Percentiles rank a stretch among this genome's conserved stretches.
phyloP scores from a whole-genome alignment of 768 basidiomycete species.

The Boletus edulis region DNA sequence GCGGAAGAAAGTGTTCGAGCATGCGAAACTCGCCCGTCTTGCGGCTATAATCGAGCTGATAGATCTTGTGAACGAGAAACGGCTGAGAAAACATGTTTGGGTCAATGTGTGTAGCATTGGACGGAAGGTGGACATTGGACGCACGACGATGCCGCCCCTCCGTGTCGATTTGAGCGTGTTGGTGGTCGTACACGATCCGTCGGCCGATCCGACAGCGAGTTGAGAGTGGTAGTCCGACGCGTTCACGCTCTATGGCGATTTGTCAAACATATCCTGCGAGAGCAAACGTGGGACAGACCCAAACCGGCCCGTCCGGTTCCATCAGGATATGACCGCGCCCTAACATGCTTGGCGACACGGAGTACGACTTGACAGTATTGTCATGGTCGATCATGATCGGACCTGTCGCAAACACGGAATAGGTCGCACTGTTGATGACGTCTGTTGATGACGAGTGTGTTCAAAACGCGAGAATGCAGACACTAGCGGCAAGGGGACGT shows the following conservation, averaged over 20 bases:
- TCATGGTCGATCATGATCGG: slow-evolving; percentile 82
- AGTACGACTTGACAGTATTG: slow-evolving; percentile 73
- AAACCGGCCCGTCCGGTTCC: slow-evolving; percentile 77
- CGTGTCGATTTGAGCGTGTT: slow-evolving; percentile 67
- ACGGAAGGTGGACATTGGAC: slow-evolving; percentile 22
- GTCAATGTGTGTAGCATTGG: not conserved
- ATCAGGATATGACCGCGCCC: slow-evolving; percentile 70
- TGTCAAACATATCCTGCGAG: not conserved
- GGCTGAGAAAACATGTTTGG: slow-evolving; percentile 43
- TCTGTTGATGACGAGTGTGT: slow-evolving; percentile 39
- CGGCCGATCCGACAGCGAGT: slow-evolving; percentile 76
- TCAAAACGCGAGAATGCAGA: not conserved
- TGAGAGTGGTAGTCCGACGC: slow-evolving; percentile 88
- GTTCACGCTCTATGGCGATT: slow-evolving; percentile 51
- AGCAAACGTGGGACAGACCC: slow-evolving; percentile 53
- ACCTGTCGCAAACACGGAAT: slow-evolving; percentile 65
- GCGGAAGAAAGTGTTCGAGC: slow-evolving; percentile 82
- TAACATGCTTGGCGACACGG: slow-evolving; percentile 68
- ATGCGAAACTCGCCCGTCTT: slow-evolving; percentile 75
- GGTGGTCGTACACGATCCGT: slow-evolving; percentile 77
- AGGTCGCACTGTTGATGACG: slow-evolving; percentile 66
- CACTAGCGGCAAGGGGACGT: slow-evolving; percentile 2
- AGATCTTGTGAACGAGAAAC: slow-evolving; percentile 76
- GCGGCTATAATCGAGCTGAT: slow-evolving; percentile 84
- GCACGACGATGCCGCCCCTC: slow-evolving; percentile 68